Evolutionary conservation across 2,329 filamentous ascomycete genomes (phyloP), one percentile per base, ranked within the genome.

Genomic region (Fusarium siculi): DNA sequence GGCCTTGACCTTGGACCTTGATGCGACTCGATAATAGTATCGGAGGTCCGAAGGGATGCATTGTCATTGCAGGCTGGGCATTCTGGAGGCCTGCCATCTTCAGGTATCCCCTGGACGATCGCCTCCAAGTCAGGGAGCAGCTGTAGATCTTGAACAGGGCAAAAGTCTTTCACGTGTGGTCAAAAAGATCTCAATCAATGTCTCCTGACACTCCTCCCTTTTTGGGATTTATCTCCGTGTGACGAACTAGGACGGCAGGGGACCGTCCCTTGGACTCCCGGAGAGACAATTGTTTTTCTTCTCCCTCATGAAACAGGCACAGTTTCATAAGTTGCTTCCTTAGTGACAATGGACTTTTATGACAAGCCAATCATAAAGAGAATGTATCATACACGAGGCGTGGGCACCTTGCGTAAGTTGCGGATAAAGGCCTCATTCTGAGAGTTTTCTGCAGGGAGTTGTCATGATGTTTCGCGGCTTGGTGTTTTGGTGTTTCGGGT

Each of bases 381-480:
- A 53, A 46, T 18, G 46, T 40, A 59, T 34, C 63, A 64, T 65
- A 36, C 57, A 37, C 23, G 42, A 55, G 25, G 65, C n/a, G 40
- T 53, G 43, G n/a, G 53, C 54, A 40, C 42, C 60, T 74, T 67
- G 65, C 61, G 60, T 64, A 49, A 62, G 39, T 50, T 36, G 46
- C 28, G 36, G 28, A 52, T 34, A 73, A 66, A 47, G 39, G 50
- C 47, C n/a, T 64, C 37, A 42, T 57, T 39, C 32, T 56, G 37
- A 46, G 18, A 15, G 14, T 47, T 32, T 71, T 53, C 53, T 63
- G 60, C 58, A 74, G 53, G 53, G 66, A 50, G 44, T 9, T 58
- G 49, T 73, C 60, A 54, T 52, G 59, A 67, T 68, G 69, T 76
- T 76, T 75, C 74, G 68, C 43, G 63, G 67, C 63, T 72, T 76